Conservation (phyloP, 805 yeast species). For the Henningerozyma blattae region DNA sequence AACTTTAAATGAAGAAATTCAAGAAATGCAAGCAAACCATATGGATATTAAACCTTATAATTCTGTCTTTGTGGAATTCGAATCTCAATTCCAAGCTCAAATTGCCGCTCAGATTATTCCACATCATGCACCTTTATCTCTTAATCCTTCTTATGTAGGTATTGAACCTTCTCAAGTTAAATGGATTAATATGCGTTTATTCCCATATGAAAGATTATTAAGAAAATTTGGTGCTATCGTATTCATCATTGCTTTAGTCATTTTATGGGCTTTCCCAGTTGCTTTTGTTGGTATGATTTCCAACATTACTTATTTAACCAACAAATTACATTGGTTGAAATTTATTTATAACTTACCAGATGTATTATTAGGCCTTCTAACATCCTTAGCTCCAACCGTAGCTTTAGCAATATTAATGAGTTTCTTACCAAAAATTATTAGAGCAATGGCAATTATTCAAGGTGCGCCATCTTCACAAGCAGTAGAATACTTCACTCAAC, state of each 20-base stretch:
- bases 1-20: constrained; percentile 43
- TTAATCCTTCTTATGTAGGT: constrained; percentile 51
- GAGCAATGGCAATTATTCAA: constrained; percentile 46
- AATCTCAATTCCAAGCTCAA: constrained; percentile 64
- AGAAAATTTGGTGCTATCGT: constrained; percentile 41
- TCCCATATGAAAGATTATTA: constrained; percentile 66
- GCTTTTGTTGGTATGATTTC: constrained; percentile 70
- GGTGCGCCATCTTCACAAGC: constrained; percentile 48
- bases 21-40: constrained; percentile 39
- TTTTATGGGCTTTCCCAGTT: constrained; percentile 69
- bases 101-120: constrained; percentile 51
- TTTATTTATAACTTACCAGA: constrained; percentile 48
- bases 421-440: constrained; percentile 51
- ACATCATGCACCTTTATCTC: constrained; percentile 54
- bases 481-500: constrained; percentile 55
- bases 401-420: constrained; percentile 55
- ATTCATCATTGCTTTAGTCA: constrained; percentile 42
- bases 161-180: constrained; percentile 49
- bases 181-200: constrained; percentile 65
- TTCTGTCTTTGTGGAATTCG: constrained; percentile 70
- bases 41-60: constrained; percentile 50
- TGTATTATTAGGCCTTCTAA: constrained; percentile 46
- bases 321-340: constrained; percentile 40
- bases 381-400: constrained; percentile 58
- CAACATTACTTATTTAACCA: constrained; percentile 49